Evolutionary conservation across 2,329 filamentous ascomycete genomes (phyloP).

Genomic region (Hymenoscyphus fraxineus): DNA sequence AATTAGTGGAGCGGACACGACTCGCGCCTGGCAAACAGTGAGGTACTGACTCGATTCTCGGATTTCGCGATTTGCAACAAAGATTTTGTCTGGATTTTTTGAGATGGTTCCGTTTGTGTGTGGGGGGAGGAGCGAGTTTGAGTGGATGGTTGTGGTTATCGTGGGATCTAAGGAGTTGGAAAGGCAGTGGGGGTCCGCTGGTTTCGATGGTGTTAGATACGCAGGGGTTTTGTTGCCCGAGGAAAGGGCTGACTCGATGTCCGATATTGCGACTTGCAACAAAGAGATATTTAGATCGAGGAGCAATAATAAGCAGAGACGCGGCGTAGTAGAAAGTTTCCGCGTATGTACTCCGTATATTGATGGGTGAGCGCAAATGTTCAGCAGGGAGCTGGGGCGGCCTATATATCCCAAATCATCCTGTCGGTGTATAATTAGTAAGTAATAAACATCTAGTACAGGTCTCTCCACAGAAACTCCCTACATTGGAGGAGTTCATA

Average conservation of each 20-base stretch:
- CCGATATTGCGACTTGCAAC: not conserved
- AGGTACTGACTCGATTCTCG: not conserved
- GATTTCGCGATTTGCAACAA: slow-evolving; percentile 1
- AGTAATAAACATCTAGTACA: no score
- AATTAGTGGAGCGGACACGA: not conserved
- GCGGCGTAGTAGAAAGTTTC: not conserved
- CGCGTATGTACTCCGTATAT: not conserved
- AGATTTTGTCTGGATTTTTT: not conserved
- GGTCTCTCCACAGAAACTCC: no score
- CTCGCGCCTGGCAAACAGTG: not conserved
- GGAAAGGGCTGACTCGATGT: not conserved
- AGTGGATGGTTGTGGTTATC: not conserved
- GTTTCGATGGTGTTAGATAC: not conserved
- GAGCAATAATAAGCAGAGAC: not conserved
- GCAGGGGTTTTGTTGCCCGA: not conserved
- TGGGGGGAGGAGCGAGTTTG: not conserved
- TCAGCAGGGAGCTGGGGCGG: not conserved
- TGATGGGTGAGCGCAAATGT: not conserved
- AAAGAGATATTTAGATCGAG: not conserved
- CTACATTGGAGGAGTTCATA: no score
- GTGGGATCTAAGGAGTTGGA: not conserved
- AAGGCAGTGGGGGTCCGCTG: not conserved
- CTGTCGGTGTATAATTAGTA: not conserved
- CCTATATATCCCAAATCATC: not conserved
- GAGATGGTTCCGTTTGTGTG: not conserved